These are phyloP conservation scores for Metschnikowia bowlesiae DNA, from an alignment of 805 yeast species.

Conservation along the genomic window DNA sequence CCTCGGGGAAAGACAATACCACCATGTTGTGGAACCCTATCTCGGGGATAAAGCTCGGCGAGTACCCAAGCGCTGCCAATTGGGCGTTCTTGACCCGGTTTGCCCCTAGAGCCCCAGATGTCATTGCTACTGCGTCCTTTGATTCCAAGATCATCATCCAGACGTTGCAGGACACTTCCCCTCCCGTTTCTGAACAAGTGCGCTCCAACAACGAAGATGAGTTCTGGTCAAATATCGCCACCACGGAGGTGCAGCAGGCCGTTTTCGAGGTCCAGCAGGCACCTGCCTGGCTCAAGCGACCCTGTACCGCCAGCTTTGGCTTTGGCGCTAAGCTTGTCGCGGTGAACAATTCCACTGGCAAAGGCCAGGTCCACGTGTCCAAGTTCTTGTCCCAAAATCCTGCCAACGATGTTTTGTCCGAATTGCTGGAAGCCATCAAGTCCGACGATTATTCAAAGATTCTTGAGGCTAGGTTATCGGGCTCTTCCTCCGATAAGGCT, in stretches of 20 bases:
- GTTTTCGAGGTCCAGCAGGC: slow-evolving; percentile 70
- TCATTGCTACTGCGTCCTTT: slow-evolving; percentile 83
- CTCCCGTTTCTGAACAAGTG: slow-evolving; percentile 45
- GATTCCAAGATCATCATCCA: slow-evolving; percentile 81
- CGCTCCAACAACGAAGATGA: slow-evolving; percentile 57
- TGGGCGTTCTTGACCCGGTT: slow-evolving; percentile 90
- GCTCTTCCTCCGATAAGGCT: slow-evolving; percentile 37
- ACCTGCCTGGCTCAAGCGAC: slow-evolving; percentile 82
- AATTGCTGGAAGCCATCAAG: slow-evolving; percentile 54
- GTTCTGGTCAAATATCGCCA: slow-evolving; percentile 78
- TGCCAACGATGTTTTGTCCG: slow-evolving; percentile 23
- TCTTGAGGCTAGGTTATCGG: slow-evolving; percentile 49
- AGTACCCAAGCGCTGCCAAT: slow-evolving; percentile 86
- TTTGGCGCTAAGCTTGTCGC: slow-evolving; percentile 86
- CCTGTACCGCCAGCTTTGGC: slow-evolving; percentile 76
- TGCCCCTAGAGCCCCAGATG: slow-evolving; percentile 84
- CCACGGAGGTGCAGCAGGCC: slow-evolving; percentile 69
- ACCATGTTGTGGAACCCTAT: slow-evolving; percentile 89
- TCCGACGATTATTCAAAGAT: slow-evolving; percentile 50
- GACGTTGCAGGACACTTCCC: slow-evolving; percentile 80
- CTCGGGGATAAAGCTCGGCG: slow-evolving; percentile 66
- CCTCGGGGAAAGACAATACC: slow-evolving; percentile 90
- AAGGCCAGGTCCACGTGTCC: slow-evolving; percentile 41
- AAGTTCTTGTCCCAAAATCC: slow-evolving; percentile 38
- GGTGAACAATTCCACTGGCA: slow-evolving; percentile 38